Conservation (phyloP, 768 basidiomycete genomes). For the Hericium alpestre region DNA sequence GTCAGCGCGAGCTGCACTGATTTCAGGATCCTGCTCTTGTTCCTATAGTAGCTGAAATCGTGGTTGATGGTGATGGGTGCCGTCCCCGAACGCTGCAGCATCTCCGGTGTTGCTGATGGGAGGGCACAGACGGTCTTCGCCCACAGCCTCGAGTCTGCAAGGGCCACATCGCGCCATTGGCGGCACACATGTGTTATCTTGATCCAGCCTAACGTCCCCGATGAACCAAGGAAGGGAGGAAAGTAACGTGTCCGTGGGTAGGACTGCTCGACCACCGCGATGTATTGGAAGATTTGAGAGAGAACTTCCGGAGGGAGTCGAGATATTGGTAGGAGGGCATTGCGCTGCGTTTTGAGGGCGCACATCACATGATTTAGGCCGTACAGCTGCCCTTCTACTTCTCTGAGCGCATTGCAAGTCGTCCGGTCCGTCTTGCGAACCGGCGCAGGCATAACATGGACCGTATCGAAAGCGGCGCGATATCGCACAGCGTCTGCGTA, state of each 20-base stretch:
- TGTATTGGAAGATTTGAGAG: neutral
- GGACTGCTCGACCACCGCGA: neutral
- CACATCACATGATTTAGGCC: neutral
- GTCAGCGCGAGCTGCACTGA: neutral
- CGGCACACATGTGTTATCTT: neutral
- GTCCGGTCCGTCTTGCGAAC: too few species aligned
- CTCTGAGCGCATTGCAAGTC: neutral
- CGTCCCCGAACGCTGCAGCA: neutral
- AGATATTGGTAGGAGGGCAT: neutral
- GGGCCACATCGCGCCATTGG: neutral
- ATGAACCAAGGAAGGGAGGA: neutral
- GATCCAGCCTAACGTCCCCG: neutral
- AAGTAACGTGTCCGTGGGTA: neutral
- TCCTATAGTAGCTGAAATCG: neutral
- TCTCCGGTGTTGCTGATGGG: neutral
- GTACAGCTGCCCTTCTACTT: neutral
- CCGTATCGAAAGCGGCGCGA: too few species aligned
- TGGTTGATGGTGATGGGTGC: neutral
- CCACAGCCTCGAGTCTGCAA: neutral
- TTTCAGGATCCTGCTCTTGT: neutral
- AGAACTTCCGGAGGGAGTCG: neutral
- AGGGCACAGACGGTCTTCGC: neutral
- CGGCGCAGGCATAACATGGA: too few species aligned
- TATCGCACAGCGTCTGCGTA: too few species aligned
- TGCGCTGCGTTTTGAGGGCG: neutral